phyloP scores from a whole-genome alignment of 1,139 yeast genomes.

The Candida sp. region DNA sequence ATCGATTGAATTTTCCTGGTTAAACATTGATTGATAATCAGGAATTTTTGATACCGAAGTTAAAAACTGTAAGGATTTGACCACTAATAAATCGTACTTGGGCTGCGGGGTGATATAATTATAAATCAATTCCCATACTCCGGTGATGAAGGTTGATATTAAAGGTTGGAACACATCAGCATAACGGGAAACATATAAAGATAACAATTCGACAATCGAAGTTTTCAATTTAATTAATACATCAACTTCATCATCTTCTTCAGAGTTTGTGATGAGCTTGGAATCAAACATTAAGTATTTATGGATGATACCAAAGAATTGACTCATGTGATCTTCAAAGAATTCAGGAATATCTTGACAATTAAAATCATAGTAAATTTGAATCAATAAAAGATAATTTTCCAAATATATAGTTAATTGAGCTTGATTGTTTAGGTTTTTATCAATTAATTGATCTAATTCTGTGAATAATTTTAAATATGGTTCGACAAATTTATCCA shows the following conservation, averaged over 20 bases:
- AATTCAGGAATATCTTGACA: constrained; percentile 98
- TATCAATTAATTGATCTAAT: constrained; percentile 64
- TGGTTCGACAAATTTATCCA: constrained; percentile 82
- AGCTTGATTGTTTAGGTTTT: constrained; percentile 34
- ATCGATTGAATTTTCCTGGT: constrained; percentile 63
- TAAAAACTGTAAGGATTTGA: constrained; percentile 75
- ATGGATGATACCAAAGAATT: constrained; percentile 79
- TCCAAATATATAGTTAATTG: constrained; percentile 59
- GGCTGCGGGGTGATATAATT: constrained; percentile 60
- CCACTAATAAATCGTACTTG: constrained; percentile 81
- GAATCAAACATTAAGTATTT: constrained; percentile 67
- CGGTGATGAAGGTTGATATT: constrained; percentile 74
- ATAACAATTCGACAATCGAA: constrained; percentile 79
- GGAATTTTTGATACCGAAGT: constrained; percentile 78
- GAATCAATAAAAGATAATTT: constrained; percentile 66
- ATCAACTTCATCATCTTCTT: constrained; percentile 73
- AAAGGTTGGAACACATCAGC: constrained; percentile 84
- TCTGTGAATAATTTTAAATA: constrained; percentile 64
- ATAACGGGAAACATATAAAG: constrained; percentile 84
- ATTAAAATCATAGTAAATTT: constrained; percentile 88
- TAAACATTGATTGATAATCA: constrained; percentile 56
- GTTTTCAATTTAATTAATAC: constrained; percentile 73
- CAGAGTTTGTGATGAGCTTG: constrained; percentile 49
- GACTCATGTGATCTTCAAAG: constrained; percentile 84
- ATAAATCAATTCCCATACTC: constrained; percentile 77